Base-by-base conservation (phyloP, 306 rosid species). In the Canavalia gladiata region DNA sequence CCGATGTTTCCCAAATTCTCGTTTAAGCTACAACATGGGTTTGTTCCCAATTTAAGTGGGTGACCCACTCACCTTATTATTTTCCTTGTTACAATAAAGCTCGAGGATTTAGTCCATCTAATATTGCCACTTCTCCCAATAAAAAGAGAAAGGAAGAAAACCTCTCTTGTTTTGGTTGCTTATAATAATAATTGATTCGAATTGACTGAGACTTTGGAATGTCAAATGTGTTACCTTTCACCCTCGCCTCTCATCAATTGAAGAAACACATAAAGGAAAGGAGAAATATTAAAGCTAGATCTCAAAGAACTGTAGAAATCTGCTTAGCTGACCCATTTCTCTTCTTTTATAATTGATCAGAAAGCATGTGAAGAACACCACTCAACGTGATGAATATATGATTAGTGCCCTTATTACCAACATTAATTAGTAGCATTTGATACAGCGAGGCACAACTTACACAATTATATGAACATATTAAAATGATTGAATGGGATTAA, bases 401-500 rank as follows among this genome's bases (percentile, higher is more conserved):
- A 8, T 3, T 56, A 56, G 28, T 37, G 25, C 0, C 12, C 50
- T 28, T 56, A 7, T 35, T 33, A 57, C 70, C 10, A 13, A 46
- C 62, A 74, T 55, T 41, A 25, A 49, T 9, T 76, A 28, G 2
- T 12, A 76, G 45, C 64, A 82, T 58, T n/a, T 28, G 41, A 47
- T 65, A 76, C 8, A 37, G 6, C n/a, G 71, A 18, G 64, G 78
- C 60, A 75, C 52, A 49, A 10, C 25, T 13, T 31, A 8, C 73
- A 59, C 35, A 34, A 46, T 55, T 30, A 62, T 7, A 84, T 18
- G 69, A 59, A 66, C 43, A 45, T 13, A 68, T 55, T 75, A 63
- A 8, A 62, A 62, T 50, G 81, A 60, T 74, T 74, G 45, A 79
- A 82, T 73, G 59, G 29, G 73, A 39, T 78, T 49, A 87, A 39